These are phyloP conservation scores for Falciphora oryzae DNA, from an alignment of 2,329 filamentous ascomycete genomes.

Conservation along the genomic window DNA sequence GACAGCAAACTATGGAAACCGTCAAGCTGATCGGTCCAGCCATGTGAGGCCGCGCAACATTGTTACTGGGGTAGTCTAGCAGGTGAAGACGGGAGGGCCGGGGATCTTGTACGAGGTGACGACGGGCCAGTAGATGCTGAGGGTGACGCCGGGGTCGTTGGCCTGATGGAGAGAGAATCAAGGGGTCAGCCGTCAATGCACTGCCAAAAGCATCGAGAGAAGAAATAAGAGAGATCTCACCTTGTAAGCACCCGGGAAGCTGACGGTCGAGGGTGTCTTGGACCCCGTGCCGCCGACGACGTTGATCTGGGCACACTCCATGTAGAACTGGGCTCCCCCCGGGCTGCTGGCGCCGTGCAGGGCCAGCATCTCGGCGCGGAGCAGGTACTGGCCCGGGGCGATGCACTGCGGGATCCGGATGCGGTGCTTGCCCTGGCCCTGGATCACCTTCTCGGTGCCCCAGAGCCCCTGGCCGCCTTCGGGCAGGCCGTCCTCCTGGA, in stretches of 20 bases:
- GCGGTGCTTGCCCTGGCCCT: constrained; percentile 38
- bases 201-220: not conserved
- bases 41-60: no score
- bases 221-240: constrained; percentile 7
- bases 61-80: not conserved
- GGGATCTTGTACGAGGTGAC: constrained; percentile 8
- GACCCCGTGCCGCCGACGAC: constrained; percentile 30
- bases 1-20: no score
- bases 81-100: constrained; percentile 8
- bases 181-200: not conserved
- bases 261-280: constrained; percentile 32
- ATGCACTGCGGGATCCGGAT: constrained; percentile 46
- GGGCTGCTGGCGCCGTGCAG: constrained; percentile 40
- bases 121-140: constrained; percentile 36
- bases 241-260: constrained; percentile 40
- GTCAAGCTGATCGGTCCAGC: no score
- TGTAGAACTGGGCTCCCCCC: constrained; percentile 37
- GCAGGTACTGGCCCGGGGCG: constrained; percentile 47
- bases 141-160: constrained; percentile 37
- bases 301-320: constrained; percentile 36
- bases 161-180: constrained; percentile 12
- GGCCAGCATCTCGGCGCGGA: constrained; percentile 48
- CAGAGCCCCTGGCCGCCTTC: constrained; percentile 37
- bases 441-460: constrained; percentile 41
- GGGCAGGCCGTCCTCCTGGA: constrained; percentile 44